A percentile compares a stretch with the other conserved stretches of the same genome.
Evolutionary conservation across 805 yeast genomes (phyloP).

Genomic region (Lipomyces japonicus): DNA sequence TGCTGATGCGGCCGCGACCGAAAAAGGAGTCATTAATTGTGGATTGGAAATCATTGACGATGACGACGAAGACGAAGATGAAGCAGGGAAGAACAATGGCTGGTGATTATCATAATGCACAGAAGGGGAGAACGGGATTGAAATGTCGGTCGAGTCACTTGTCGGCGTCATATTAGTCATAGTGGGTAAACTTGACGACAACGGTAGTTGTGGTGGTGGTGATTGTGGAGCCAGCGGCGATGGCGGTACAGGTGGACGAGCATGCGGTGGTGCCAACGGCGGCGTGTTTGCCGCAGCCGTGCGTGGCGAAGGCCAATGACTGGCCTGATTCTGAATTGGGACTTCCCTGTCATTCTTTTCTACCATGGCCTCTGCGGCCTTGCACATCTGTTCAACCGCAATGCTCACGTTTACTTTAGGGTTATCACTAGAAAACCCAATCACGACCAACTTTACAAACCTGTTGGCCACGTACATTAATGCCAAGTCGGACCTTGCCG

Average conservation of each 20-base stretch:
- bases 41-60: not conserved
- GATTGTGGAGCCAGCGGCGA: not conserved
- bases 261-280: not conserved
- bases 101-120: not conserved
- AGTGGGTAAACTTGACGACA: not conserved
- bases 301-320: not conserved
- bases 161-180: too few species aligned
- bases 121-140: not conserved
- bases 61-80: not conserved
- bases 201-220: not conserved
- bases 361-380: slow-evolving; percentile 6
- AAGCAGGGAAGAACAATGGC: not conserved
- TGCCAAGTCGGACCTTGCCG: slow-evolving; percentile 29
- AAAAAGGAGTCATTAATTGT: not conserved
- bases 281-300: not conserved
- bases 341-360: slow-evolving; percentile 12
- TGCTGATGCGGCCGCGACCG: not conserved
- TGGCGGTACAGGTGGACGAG: not conserved
- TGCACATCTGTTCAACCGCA: not conserved
- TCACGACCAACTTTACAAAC: slow-evolving; percentile 8
- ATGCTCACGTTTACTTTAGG: not conserved
- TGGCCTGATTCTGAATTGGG: not conserved
- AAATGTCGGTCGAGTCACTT: not conserved
- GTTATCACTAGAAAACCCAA: not conserved
- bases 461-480: slow-evolving; percentile 18